Base-by-base conservation (phyloP, 2,329 filamentous ascomycete species). In the Alternaria metachromatica region DNA sequence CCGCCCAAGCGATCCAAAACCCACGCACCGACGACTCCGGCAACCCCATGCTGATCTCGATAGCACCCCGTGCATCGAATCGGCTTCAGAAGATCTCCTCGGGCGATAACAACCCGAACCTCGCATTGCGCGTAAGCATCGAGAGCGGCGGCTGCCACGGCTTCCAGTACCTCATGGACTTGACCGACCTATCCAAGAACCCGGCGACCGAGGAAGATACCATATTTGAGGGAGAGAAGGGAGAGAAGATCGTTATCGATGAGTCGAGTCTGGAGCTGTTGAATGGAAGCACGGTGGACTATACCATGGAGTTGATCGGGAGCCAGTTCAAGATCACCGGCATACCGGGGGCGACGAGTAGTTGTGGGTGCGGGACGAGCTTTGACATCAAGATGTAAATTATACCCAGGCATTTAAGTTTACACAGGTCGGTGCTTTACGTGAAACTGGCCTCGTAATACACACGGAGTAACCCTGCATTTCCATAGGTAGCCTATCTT, bases 241-340 rank as follows among this genome's bases (percentile, higher is more conserved):
- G 78, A 15, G 87, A 96, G n/a, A 96, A 93, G 80, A 89, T 99
- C 10, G 90, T 98, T 21, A 89, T 99, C 76, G 96, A 99, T 77
- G 88, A 90, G 70, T 88, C 93, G 3, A 97, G 94, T 55, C 82
- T 99, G 63, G 94, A 97, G 69, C 81, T 99, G 57, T 82, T 99
- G 62, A 94, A 93, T 77, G 96, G 95, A 10, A 97, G 94, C 82
- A 97, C 94, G 78, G 90, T 99, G 41, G 96, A 99, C 78, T 99
- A 94, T 76, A 97, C 94, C 0, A 96, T 92, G 87, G 96, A 98
- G 83, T 84, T 99, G 81, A 97, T 97, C 76, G 92, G 92, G 25
- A 93, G 90, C 75, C 94, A 98, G 82, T 99, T 99, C 81, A 97
- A 97, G 85, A 94, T 99, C 75, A 90, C 93, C 64, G 94, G 97